phyloP scores from a whole-genome alignment of 108 stramenopile genomes.

The Pseudonitzschia delicatissima region DNA sequence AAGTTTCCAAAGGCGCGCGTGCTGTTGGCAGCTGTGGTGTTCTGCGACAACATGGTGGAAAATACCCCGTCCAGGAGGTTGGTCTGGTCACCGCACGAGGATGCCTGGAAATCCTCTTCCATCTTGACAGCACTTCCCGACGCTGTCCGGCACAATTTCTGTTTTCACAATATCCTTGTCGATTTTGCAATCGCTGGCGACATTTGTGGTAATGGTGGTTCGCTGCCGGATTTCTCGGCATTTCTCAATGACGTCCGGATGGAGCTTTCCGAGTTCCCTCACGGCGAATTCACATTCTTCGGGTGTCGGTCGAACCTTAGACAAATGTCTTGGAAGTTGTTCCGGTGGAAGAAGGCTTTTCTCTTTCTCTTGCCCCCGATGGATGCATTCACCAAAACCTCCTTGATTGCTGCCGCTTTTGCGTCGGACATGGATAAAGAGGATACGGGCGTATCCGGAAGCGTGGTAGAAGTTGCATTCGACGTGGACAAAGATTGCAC shows the following conservation, averaged over 20 bases:
- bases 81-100: slow-evolving; percentile 20
- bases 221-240: slow-evolving; percentile 27
- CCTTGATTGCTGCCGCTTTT: neutral
- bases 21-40: slow-evolving; percentile 71
- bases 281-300: slow-evolving; percentile 39
- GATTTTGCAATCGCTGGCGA: slow-evolving; percentile 11
- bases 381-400: neutral
- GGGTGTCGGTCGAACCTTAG: slow-evolving; percentile 15
- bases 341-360: neutral
- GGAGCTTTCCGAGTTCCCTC: slow-evolving; percentile 44
- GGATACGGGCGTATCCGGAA: neutral
- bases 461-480: neutral
- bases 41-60: slow-evolving; percentile 79
- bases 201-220: slow-evolving; percentile 10
- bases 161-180: slow-evolving; percentile 5
- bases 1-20: slow-evolving; percentile 56
- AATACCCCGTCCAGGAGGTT: slow-evolving; percentile 61
- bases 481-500: neutral
- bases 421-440: neutral
- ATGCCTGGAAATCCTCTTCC: neutral
- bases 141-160: neutral
- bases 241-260: slow-evolving; percentile 56
- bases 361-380: neutral
- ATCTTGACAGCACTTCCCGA: neutral
- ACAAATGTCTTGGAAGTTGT: too few species aligned